Conservation (phyloP, 208 protist genomes). For the Zelonia costaricensis region DNA sequence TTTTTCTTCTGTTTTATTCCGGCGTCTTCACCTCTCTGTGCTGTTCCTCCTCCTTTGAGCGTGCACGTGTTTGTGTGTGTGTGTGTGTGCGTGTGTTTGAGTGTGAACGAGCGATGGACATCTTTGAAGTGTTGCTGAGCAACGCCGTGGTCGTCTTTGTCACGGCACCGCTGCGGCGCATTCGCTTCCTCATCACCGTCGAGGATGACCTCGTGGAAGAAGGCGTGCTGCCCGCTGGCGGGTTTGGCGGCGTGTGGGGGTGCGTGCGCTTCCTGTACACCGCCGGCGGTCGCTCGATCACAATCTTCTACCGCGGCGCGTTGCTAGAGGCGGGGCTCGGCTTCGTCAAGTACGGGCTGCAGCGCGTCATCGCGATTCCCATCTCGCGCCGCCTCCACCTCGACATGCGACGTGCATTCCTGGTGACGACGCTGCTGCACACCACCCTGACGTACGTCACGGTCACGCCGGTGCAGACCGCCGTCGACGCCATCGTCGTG, state of each 20-base stretch:
- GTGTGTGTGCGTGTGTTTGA: neutral
- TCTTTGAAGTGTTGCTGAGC: slow-evolving; percentile 19
- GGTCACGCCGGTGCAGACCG: slow-evolving; percentile 28
- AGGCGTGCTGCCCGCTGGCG: slow-evolving; percentile 26
- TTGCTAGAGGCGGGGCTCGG: slow-evolving; percentile 35
- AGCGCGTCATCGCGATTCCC: slow-evolving; percentile 36
- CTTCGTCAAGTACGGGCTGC: slow-evolving; percentile 33
- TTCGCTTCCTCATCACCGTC: slow-evolving; percentile 33
- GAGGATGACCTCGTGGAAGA: slow-evolving; percentile 41
- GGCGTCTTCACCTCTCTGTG: no score
- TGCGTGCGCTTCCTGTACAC: slow-evolving; percentile 49
- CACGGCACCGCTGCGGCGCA: slow-evolving; percentile 31
- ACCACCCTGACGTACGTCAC: slow-evolving; percentile 33
- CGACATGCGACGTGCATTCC: slow-evolving; percentile 22
- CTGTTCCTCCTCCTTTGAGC: slow-evolving; percentile 1
- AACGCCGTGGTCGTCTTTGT: slow-evolving; percentile 26
- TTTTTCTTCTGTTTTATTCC: no score
- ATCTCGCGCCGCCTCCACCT: slow-evolving; percentile 29
- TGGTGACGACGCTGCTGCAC: slow-evolving; percentile 28
- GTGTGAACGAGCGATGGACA: no score
- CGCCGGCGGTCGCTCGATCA: slow-evolving; percentile 25
- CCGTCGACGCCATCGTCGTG: slow-evolving; percentile 35
- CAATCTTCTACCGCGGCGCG: slow-evolving; percentile 53
- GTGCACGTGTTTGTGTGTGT: neutral
- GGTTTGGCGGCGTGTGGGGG: slow-evolving; percentile 44